A percentile compares a stretch with the other conserved stretches of the same genome.
phyloP scores from a whole-genome alignment of 139 green algal species.

The Monoraphidium neglectum region DNA sequence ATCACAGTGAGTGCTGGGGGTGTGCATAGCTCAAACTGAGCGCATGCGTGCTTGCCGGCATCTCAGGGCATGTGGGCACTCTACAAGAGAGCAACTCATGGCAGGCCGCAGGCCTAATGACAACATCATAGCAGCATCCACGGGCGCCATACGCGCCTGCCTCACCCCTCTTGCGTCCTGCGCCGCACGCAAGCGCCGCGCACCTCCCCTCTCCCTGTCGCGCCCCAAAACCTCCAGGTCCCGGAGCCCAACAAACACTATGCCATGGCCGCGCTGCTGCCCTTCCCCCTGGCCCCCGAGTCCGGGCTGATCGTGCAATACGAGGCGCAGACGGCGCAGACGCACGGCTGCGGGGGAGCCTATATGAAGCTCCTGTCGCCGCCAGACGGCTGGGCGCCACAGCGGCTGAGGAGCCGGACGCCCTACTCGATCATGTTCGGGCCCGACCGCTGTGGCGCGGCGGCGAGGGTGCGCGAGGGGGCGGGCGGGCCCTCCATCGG shows the following conservation, averaged over 20 bases:
- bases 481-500: background rate
- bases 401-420: background rate
- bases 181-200: background rate
- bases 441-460: constrained; percentile 87
- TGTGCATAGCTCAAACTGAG: too few species aligned
- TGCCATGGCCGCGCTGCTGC: constrained; percentile 63
- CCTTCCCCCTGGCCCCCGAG: constrained; percentile 49
- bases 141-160: too few species aligned
- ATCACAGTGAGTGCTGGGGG: background rate
- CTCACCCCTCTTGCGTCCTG: background rate
- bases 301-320: constrained; percentile 84
- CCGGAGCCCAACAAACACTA: constrained; percentile 79
- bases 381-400: background rate
- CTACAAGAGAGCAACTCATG: background rate
- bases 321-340: constrained; percentile 74
- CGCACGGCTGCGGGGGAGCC: constrained; percentile 78
- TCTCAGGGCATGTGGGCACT: background rate
- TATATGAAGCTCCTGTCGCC: constrained; percentile 90
- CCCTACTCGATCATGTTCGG: constrained; percentile 95
- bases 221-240: constrained; percentile 67
- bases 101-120: background rate
- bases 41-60: background rate
- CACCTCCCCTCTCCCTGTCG: background rate
- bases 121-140: background rate
- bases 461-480: constrained; percentile 23